phyloP scores from a whole-genome alignment of 495 filamentous ascomycete species.

The Pseudomonodictys pantanalensis region DNA sequence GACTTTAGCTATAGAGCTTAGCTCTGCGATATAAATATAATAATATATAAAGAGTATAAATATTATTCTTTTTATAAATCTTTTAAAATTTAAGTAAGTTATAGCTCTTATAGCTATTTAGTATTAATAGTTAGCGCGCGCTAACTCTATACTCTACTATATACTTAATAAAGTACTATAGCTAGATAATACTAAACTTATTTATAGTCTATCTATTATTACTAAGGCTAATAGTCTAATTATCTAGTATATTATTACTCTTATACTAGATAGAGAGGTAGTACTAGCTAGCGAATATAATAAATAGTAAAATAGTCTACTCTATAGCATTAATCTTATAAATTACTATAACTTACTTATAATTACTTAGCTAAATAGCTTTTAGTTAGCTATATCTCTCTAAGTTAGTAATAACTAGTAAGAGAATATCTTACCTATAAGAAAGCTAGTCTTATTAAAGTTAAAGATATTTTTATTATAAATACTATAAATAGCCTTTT shows the following conservation, averaged over 20 bases:
- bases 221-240: conserved; percentile 6
- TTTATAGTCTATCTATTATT: conserved; percentile 18
- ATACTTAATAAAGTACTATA: conserved; percentile 9
- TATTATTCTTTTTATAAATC: conserved; percentile 4
- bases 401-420: conserved; percentile 14
- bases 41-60: conserved; percentile 7
- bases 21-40: background rate
- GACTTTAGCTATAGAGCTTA: too few species aligned
- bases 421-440: conserved; percentile 34
- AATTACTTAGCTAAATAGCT: conserved; percentile 42
- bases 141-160: background rate
- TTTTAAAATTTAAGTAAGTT: background rate
- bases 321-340: conserved; percentile 31
- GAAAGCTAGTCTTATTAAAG: conserved; percentile 47
- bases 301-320: conserved; percentile 15
- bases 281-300: conserved; percentile 14
- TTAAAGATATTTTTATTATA: conserved; percentile 45
- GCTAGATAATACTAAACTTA: conserved; percentile 3
- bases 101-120: conserved; percentile 10
- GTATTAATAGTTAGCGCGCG: conserved; percentile 1
- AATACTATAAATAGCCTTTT: conserved; percentile 35
- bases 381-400: conserved; percentile 26
- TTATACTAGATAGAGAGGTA: conserved; percentile 17
- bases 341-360: conserved; percentile 44
- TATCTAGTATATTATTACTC: background rate